Evolutionary conservation across 2,329 filamentous ascomycete genomes (phyloP).

Genomic region (Penicillium vulpinum): DNA sequence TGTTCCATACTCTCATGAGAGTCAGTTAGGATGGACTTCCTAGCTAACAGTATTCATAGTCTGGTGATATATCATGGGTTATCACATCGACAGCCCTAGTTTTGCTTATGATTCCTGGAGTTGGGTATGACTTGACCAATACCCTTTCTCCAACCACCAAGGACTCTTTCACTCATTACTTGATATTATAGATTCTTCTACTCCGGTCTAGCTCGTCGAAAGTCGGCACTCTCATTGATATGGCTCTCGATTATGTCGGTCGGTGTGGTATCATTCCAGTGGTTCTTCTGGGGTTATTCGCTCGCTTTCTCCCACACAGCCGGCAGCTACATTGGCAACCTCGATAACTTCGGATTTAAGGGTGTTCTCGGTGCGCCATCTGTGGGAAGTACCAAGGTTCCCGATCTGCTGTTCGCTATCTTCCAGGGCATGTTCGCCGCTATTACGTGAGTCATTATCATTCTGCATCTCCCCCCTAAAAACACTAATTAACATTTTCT

Average conservation of each 20-base stretch:
- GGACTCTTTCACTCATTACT: constrained; percentile 11
- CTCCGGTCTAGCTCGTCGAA: constrained; percentile 82
- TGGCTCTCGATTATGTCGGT: constrained; percentile 81
- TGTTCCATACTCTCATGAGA: background rate
- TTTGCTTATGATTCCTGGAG: constrained; percentile 88
- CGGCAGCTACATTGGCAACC: constrained; percentile 72
- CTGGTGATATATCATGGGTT: constrained; percentile 81
- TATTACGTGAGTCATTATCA: constrained; percentile 67
- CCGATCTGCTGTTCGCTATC: constrained; percentile 80
- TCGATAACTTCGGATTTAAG: constrained; percentile 76
- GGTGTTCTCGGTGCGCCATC: constrained; percentile 74
- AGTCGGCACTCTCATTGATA: constrained; percentile 83
- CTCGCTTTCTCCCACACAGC: constrained; percentile 77
- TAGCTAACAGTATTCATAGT: constrained; percentile 48
- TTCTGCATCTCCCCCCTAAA: background rate
- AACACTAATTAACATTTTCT: constrained; percentile 30
- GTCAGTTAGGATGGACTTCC: background rate
- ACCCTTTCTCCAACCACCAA: background rate
- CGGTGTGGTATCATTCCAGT: constrained; percentile 80
- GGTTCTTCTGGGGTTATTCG: constrained; percentile 95
- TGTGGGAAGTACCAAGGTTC: constrained; percentile 70
- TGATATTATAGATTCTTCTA: constrained; percentile 76
- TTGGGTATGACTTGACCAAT: constrained; percentile 57
- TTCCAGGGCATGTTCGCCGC: constrained; percentile 65
- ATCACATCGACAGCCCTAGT: constrained; percentile 75